Evolutionary conservation across 2,329 filamentous ascomycete species (phyloP).

Genomic region (Knoxdaviesia proteae): DNA sequence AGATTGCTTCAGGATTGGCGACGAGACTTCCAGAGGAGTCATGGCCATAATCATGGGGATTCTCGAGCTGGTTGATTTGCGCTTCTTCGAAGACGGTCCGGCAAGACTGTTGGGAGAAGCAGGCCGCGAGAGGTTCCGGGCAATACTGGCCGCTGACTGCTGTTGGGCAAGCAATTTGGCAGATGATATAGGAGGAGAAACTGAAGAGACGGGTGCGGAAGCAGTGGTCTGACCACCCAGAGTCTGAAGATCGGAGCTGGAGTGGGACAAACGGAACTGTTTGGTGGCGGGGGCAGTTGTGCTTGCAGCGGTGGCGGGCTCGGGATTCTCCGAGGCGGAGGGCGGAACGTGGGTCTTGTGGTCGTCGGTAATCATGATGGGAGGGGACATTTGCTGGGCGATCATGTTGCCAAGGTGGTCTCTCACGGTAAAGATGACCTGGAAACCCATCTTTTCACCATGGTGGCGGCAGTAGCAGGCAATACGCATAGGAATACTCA

Average conservation of each 20-base stretch:
- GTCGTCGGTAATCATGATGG: constrained; percentile 94
- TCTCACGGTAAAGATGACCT: constrained; percentile 86
- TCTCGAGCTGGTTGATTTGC: constrained; percentile 53
- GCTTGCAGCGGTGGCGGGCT: background rate
- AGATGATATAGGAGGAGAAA: too few species aligned
- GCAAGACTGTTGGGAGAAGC: constrained; percentile 45
- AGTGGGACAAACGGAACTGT: too few species aligned
- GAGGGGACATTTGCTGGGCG: constrained; percentile 65
- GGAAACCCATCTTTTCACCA: constrained; percentile 77
- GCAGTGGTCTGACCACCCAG: too few species aligned
- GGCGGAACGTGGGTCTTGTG: constrained; percentile 55
- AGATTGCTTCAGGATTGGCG: too few species aligned
- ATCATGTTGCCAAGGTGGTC: constrained; percentile 57
- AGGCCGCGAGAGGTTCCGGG: constrained; percentile 41
- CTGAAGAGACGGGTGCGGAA: too few species aligned
- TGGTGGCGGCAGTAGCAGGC: constrained; percentile 95
- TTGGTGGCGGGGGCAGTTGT: too few species aligned
- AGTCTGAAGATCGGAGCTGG: too few species aligned
- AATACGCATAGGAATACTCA: constrained; percentile 83
- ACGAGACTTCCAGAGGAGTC: constrained; percentile 45
- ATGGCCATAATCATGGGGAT: constrained; percentile 57
- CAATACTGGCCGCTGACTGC: constrained; percentile 4
- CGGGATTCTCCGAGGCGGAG: constrained; percentile 4
- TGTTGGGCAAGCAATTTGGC: too few species aligned
- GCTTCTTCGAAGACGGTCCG: constrained; percentile 55